Base-by-base conservation (phyloP, 306 rosid genomes). In the Crotalaria pallida region DNA sequence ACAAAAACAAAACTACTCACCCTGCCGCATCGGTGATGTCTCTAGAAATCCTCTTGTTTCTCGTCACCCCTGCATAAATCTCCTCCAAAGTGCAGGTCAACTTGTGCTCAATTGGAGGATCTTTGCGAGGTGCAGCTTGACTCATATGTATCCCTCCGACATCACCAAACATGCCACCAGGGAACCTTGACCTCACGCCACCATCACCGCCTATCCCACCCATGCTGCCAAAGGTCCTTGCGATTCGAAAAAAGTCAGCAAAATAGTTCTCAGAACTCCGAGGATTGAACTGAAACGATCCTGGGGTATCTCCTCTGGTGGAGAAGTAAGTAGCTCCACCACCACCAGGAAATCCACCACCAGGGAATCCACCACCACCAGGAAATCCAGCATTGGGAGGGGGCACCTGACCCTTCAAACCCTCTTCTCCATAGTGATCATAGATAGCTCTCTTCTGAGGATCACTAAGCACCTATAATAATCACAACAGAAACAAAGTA, bases 401-500 rank as follows among this genome's bases (percentile, higher is more conserved):
- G 12, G 95, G 95, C 55, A 80, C 84, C 64, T 82, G 89, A 62
- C 95, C 95, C 73, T 86, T 86, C 6, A 88, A 26, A 40, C 91
- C 95, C 65, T 86, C 91, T 58, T 88, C 96, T 12, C 96, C 96
- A 64, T 84, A 86, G 58, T 88, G 96, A 71, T 86, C 96, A 77
- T 88, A 86, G 15, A 88, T 52, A 1, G 84, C 85, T 71, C 77
- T 82, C 80, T 88, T 88, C 49, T 86, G 84, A 36, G 96, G 82
- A 83, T 88, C 96, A 73, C 91, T 86, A 12, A 88, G 88, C 15
- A 88, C 96, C 96, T 88, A 33, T 52, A 40, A 65, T 18, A 65
- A 66, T 71, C 47, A 45, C 64, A 64, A 34, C 23, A 6, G 2
- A 55, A 68, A 17, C 26, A 24, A 50, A 53, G 41, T 74, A 36